A percentile compares a stretch with the other conserved stretches of the same genome.
Conservation (phyloP, 1,284 basidiomycete genomes). For the Malassezia pachydermatis region DNA sequence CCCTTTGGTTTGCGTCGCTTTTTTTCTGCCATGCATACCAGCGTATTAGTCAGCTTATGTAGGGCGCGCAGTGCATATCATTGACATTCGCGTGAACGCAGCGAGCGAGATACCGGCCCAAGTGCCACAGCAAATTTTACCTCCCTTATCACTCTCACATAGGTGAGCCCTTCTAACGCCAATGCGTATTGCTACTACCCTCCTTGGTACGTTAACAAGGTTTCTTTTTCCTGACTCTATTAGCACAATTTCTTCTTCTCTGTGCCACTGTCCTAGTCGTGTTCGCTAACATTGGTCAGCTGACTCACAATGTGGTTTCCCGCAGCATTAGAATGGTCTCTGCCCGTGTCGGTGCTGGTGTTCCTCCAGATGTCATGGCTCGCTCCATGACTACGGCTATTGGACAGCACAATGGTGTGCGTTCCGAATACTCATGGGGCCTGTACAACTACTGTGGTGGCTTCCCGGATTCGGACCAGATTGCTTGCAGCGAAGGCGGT, state of each 20-base stretch:
- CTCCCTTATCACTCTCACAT: too few relatives aligned
- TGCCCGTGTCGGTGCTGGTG: background rate
- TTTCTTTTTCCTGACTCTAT: too few relatives aligned
- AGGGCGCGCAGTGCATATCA: too few relatives aligned
- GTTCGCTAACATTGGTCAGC: constrained; percentile 40
- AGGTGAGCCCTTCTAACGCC: background rate
- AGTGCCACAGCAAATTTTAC: too few relatives aligned
- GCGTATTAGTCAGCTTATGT: too few relatives aligned
- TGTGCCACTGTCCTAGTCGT: constrained; percentile 36
- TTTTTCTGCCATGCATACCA: too few relatives aligned
- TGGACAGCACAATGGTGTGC: background rate
- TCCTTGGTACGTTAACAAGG: background rate
- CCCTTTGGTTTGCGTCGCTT: too few relatives aligned
- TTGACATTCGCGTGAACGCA: too few relatives aligned
- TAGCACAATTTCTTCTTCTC: constrained; percentile 42
- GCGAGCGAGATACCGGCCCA: too few relatives aligned
- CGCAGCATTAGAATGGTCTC: constrained; percentile 30
- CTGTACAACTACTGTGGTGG: constrained; percentile 19
- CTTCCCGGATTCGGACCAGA: background rate
- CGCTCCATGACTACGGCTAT: background rate
- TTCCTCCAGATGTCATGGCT: background rate
- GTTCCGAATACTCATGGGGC: constrained; percentile 16
- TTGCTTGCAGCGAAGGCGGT: background rate
- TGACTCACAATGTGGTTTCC: constrained; percentile 42
- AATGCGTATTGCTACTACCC: background rate